Evolutionary conservation across 1,284 basidiomycete species (phyloP), one percentile per base, ranked within the genome.

Genomic region (Ustanciosporium gigantosporum): DNA sequence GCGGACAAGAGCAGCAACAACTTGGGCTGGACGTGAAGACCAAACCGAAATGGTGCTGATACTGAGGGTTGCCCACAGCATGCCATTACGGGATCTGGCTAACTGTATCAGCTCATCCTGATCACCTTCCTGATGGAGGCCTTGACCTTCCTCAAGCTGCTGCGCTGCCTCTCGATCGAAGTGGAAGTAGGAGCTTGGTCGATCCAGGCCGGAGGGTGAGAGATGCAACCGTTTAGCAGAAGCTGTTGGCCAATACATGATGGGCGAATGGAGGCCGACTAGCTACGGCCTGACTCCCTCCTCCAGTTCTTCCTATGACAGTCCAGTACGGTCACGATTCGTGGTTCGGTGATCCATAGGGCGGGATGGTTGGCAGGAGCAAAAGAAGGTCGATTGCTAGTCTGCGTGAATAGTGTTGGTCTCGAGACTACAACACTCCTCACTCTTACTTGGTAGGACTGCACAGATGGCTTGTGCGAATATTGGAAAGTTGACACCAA

Each of bases 201-300:
- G 44, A 16, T 57, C 34, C n/a, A 65, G 52, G 31, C 69, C 71
- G 11, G 66, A 64, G 8, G 70, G 62, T 6, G 67, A 64, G 31
- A 69, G 57, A 36, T 66, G 60, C 17, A 73, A 53, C 36, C 73
- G 51, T 41, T 68, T 56, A 34, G 73, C 71, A 35, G 61, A 67
- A 23, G 65, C 61, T 7, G 61, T 70, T 16, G 74, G 74, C 74
- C 74, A 76, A 36, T 76, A 76, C 74, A 76, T 76, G 43, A 14
- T 39, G 36, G 15, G n/a, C n/a, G n/a, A n/a, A n/a, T n/a, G n/a
- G n/a, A n/a, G n/a, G n/a, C n/a, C n/a, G n/a, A n/a, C n/a, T n/a
- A n/a, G n/a, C n/a, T n/a, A n/a, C n/a, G n/a, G n/a, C n/a, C n/a
- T n/a, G n/a, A n/a, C n/a, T n/a, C n/a, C n/a, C n/a, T n/a, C n/a